Conservation (phyloP, 139 green algal genomes). For the Chlamydomonas schloesseri region DNA sequence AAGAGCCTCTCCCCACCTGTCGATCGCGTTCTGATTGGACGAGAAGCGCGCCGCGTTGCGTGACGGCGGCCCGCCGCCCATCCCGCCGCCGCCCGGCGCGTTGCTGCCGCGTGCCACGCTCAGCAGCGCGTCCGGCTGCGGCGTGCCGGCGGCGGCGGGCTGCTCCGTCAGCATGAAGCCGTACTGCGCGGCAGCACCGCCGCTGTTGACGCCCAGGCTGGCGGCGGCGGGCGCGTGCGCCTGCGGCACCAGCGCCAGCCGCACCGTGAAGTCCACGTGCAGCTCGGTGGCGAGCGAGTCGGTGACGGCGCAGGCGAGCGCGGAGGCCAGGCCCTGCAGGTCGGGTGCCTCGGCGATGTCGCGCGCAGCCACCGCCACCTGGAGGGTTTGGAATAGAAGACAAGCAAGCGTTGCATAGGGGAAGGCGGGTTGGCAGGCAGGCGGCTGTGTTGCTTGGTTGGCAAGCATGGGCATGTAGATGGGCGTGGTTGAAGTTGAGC, state of each 20-base stretch:
- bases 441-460: too few relatives aligned
- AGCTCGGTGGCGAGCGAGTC: constrained; percentile 8
- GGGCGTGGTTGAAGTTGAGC: not conserved
- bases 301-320: not conserved
- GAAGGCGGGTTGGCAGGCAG: not conserved
- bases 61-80: too few relatives aligned
- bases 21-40: too few relatives aligned
- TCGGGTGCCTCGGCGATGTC: not conserved
- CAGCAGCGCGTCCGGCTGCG: too few relatives aligned
- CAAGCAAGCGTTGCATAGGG: too few relatives aligned
- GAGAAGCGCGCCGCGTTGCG: too few relatives aligned
- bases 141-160: not conserved
- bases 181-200: not conserved
- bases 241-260: constrained; percentile 23
- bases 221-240: not conserved
- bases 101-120: too few relatives aligned
- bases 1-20: too few relatives aligned
- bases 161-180: constrained; percentile 40
- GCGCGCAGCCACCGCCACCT: not conserved
- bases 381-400: not conserved
- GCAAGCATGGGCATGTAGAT: too few relatives aligned
- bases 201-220: too few relatives aligned
- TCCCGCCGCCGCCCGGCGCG: too few relatives aligned
- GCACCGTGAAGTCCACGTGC: constrained; percentile 22
- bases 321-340: constrained; percentile 9